Base-by-base conservation (phyloP, 352 stramenopile species). In the Phytophthora agathidicida region DNA sequence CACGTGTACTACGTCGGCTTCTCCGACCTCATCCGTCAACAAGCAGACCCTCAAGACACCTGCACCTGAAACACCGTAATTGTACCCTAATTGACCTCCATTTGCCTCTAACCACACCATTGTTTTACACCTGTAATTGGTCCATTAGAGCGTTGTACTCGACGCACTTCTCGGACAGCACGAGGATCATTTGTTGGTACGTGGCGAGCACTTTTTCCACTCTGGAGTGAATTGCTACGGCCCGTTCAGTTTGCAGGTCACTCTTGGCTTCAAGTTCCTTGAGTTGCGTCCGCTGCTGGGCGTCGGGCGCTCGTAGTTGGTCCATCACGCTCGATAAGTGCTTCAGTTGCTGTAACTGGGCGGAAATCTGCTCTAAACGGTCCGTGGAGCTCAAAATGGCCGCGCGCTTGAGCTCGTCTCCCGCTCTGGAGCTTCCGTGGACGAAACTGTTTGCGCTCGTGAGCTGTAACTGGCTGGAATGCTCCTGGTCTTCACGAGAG, bases 141-240 rank as follows among this genome's bases (percentile, higher is more conserved):
- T 89, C 73, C 47, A 89, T 58, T 26, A 89, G 42, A 9, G 68
- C 46, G 37, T 71, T 80, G 65, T 76, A 82, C 71, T 89, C 77
- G 61, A 88, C 80, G 47, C 73, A 87, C 52, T 90, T 90, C 60
- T 86, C 73, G 2, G 80, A 90, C 49, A 90, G 53, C 41, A 87
- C 65, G 65, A 83, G 71, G 39, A 91, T 75, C 78, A 88, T 80
- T 56, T 88, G 71, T 66, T 86, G 78, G 64, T 91, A 88, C 16
- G 69, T 65, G 14, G 60, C 38, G 24, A 90, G 65, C 46, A 88
- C 42, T 3, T 72, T 72, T 45, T 88, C 73, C 24, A 88, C 68
- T 45, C 76, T 65, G 10, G 47, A 47, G 44, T 91, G 80, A 37
- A 88, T 37, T 2, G 61, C 64, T 39, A 88, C 39, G 10, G 72